Conservation (phyloP, 164 flowering plant genomes). For the Akebia trifoliata region DNA sequence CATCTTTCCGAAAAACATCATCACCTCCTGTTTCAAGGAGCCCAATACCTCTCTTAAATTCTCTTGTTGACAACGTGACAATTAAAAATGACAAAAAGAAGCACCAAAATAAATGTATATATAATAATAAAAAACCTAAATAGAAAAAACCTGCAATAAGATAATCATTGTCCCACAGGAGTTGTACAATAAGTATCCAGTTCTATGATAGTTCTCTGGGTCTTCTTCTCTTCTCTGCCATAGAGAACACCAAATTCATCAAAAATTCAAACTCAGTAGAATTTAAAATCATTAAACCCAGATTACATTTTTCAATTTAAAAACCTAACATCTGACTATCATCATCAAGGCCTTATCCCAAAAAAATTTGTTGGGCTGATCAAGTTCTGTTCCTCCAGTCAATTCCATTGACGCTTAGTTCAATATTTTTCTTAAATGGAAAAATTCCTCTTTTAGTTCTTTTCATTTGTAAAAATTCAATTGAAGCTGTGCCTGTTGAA, state of each 20-base stretch:
- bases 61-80: not conserved
- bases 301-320: not conserved
- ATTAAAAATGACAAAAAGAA: not conserved
- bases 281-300: not conserved
- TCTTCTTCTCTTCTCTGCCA: conserved; percentile 25
- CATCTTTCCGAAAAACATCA: conserved; percentile 24
- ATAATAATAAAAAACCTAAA: not conserved
- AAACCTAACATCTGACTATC: not conserved
- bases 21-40: conserved; percentile 34
- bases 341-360: not conserved
- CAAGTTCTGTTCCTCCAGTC: no score
- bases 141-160: conserved; percentile 31
- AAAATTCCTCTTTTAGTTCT: no score
- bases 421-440: no score
- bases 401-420: no score
- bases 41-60: not conserved
- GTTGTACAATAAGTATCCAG: conserved; percentile 17
- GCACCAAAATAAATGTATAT: not conserved
- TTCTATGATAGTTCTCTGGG: conserved; percentile 7
- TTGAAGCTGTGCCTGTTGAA: no score
- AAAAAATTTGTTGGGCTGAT: not conserved
- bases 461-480: no score
- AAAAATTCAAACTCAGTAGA: not conserved
- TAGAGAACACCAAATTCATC: not conserved
- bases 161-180: conserved; percentile 39